A percentile compares a stretch with the other conserved stretches of the same genome.
phyloP scores from a whole-genome alignment of 1,284 basidiomycete species.

The Bondarzewia mesenterica region DNA sequence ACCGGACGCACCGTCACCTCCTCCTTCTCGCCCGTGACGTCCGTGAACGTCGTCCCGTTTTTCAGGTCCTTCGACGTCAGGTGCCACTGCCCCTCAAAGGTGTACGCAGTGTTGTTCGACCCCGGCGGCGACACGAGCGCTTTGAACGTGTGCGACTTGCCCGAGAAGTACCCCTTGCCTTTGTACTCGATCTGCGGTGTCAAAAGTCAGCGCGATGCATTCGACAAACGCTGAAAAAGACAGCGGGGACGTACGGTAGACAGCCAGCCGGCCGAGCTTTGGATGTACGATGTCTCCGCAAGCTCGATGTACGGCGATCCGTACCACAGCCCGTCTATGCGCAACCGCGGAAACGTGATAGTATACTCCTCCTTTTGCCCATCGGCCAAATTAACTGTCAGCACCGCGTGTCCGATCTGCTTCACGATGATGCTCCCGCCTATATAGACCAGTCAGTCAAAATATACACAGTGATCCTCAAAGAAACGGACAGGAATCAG shows the following conservation, averaged over 20 bases:
- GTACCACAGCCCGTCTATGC: conserved; percentile 50
- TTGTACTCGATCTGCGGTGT: conserved; percentile 81
- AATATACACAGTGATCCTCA: background rate
- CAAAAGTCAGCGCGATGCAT: background rate
- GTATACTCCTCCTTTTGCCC: conserved; percentile 71
- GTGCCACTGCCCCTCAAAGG: conserved; percentile 89
- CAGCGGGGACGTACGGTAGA: conserved; percentile 38
- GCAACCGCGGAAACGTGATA: conserved; percentile 77
- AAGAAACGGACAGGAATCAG: too few species aligned
- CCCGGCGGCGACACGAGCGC: conserved; percentile 53
- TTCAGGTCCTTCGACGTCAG: conserved; percentile 52
- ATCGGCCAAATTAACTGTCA: conserved; percentile 60
- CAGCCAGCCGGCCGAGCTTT: conserved; percentile 68
- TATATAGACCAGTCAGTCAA: conserved; percentile 14
- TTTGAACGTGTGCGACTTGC: conserved; percentile 92
- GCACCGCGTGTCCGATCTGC: conserved; percentile 90
- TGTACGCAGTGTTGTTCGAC: conserved; percentile 35
- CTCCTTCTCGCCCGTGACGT: conserved; percentile 57
- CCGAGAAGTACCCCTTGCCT: conserved; percentile 92
- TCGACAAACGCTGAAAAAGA: background rate
- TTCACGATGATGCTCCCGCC: conserved; percentile 78
- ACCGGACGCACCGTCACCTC: conserved; percentile 60
- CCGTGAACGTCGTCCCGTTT: conserved; percentile 49
- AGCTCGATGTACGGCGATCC: conserved; percentile 85
- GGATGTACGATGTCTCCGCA: conserved; percentile 77